Percentiles rank a stretch among this genome's conserved stretches.
phyloP scores from a whole-genome alignment of 495 filamentous ascomycete genomes.

The Hypoxylon lienhwacheense region DNA sequence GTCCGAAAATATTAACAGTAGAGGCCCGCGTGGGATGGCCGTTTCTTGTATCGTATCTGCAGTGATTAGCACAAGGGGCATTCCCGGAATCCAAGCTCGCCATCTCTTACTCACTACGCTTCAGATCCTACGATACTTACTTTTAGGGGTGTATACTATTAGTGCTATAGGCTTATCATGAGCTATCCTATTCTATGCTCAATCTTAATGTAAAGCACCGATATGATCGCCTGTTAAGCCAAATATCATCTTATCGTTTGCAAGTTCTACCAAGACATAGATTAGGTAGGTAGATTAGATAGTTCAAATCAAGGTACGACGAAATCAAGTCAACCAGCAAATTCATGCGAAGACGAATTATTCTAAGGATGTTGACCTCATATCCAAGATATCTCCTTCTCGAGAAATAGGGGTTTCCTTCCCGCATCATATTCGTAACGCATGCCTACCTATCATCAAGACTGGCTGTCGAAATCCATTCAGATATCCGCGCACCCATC shows the following conservation, averaged over 20 bases:
- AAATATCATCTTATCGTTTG: conserved; percentile 3
- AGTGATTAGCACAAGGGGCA: conserved; percentile 29
- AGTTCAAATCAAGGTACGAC: conserved; percentile 4
- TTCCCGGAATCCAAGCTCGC: conserved; percentile 23
- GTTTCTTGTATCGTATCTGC: conserved; percentile 27
- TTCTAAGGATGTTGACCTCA: too few species aligned
- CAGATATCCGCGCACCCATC: background rate
- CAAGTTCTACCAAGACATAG: background rate
- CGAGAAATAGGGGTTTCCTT: background rate
- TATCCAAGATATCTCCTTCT: background rate
- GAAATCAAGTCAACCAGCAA: conserved; percentile 20
- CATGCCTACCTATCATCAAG: background rate
- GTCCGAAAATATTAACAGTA: conserved; percentile 21
- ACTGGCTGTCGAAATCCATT: conserved; percentile 1
- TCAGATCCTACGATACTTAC: conserved; percentile 25
- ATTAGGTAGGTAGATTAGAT: background rate
- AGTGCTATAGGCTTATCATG: background rate
- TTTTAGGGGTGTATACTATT: conserved; percentile 21
- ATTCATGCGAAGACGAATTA: background rate
- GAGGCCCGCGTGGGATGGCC: conserved; percentile 15
- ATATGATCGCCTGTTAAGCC: conserved; percentile 28
- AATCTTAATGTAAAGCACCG: conserved; percentile 32
- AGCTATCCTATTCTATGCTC: conserved; percentile 18
- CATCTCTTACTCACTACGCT: conserved; percentile 29
- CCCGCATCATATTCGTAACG: background rate